A percentile compares a stretch with the other conserved stretches of the same genome.
Evolutionary conservation across 2,329 filamentous ascomycete species (phyloP).

Genomic region (Sporothrix pallida): DNA sequence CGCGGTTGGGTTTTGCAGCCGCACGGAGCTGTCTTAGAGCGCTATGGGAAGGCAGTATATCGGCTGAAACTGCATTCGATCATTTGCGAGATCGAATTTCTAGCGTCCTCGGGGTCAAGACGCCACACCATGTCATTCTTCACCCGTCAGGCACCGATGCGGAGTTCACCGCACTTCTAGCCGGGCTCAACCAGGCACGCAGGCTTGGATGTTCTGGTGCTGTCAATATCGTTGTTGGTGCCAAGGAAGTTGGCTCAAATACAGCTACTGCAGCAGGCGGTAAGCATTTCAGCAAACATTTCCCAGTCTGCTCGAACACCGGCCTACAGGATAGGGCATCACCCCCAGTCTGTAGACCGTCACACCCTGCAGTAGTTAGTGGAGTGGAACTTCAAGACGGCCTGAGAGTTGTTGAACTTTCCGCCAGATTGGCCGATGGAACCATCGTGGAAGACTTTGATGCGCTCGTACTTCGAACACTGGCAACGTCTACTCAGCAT

Average conservation of each 20-base stretch:
- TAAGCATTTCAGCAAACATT: conserved; percentile 28
- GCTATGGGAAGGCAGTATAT: conserved; percentile 6
- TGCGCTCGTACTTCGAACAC: conserved; percentile 17
- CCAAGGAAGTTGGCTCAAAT: conserved; percentile 33
- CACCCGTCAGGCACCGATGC: conserved; percentile 33
- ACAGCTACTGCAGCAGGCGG: conserved; percentile 30
- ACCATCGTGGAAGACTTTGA: conserved; percentile 26
- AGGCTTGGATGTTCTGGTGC: conserved; percentile 21
- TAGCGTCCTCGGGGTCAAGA: conserved; percentile 9
- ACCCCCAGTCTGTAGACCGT: no score
- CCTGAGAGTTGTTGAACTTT: conserved; percentile 25
- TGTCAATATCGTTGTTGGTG: conserved; percentile 31
- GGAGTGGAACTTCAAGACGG: background rate
- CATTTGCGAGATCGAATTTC: conserved; percentile 24
- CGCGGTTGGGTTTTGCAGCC: conserved; percentile 19
- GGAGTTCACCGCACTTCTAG: conserved; percentile 30
- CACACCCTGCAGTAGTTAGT: background rate
- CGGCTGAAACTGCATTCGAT: conserved; percentile 21
- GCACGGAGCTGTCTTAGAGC: background rate
- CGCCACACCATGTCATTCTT: conserved; percentile 26
- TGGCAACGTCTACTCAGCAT: background rate
- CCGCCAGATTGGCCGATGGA: conserved; percentile 20
- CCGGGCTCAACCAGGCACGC: conserved; percentile 19
- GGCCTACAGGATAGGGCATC: background rate
- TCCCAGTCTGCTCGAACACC: background rate